These are phyloP conservation scores for Arthroderma sp. DNA, from an alignment of 2,329 filamentous ascomycete genomes.

Conservation along the genomic window DNA sequence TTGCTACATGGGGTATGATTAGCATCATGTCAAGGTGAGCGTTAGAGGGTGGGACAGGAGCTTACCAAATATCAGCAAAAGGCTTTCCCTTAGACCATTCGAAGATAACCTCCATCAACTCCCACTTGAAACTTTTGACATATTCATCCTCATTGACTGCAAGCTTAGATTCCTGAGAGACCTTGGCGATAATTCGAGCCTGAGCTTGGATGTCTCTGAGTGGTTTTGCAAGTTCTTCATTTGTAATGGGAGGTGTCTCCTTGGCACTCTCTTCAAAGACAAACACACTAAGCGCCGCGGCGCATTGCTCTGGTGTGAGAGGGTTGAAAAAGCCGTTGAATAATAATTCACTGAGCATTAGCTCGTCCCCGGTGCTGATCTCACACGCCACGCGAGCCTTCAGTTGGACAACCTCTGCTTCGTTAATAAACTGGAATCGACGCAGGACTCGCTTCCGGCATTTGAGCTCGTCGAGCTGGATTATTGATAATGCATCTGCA, in stretches of 20 bases:
- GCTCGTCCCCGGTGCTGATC: slow-evolving; percentile 90
- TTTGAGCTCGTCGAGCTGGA: slow-evolving; percentile 92
- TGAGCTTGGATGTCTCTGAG: slow-evolving; percentile 77
- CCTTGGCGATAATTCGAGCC: slow-evolving; percentile 78
- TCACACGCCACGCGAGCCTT: slow-evolving; percentile 97
- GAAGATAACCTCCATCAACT: slow-evolving; percentile 93
- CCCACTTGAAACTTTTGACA: slow-evolving; percentile 74
- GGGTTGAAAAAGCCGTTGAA: slow-evolving; percentile 99
- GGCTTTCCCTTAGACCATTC: slow-evolving; percentile 81
- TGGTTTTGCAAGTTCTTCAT: slow-evolving; percentile 72
- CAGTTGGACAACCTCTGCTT: slow-evolving; percentile 85
- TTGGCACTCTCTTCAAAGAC: slow-evolving; percentile 96
- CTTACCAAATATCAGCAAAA: slow-evolving; percentile 91
- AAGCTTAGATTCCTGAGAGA: slow-evolving; percentile 88
- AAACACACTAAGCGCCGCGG: slow-evolving; percentile 79
- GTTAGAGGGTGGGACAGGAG: slow-evolving; percentile 15
- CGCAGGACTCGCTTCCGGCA: slow-evolving; percentile 89
- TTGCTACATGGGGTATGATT: slow-evolving; percentile 45
- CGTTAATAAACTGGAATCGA: slow-evolving; percentile 89
- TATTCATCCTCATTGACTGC: slow-evolving; percentile 93
- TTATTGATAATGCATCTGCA: slow-evolving; percentile 67
- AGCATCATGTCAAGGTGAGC: background rate
- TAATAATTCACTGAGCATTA: slow-evolving; percentile 81
- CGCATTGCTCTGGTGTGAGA: slow-evolving; percentile 72
- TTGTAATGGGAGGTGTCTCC: slow-evolving; percentile 52